Evolutionary conservation across 352 stramenopile genomes (phyloP), one percentile per base, ranked within the genome.

Genomic region (Saprolegnia parasitica): DNA sequence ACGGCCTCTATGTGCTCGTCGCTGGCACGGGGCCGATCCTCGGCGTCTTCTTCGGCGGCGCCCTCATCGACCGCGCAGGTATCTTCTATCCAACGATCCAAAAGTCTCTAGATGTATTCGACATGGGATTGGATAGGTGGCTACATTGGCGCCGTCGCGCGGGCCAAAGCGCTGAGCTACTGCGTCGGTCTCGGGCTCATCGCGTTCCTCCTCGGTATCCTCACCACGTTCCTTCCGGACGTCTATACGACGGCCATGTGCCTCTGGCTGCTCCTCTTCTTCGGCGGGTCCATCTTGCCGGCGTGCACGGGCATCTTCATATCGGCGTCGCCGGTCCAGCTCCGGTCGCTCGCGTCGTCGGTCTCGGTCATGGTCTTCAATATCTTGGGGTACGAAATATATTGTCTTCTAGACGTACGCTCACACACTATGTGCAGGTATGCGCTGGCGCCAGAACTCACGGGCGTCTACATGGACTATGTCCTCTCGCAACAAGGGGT

Each of bases 281-380:
- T 94, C 52, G 84, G 86, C 15, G 86, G 86, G 10, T 87, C 84
- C 4, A 90, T 92, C 64, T 62, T 94, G 6, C 86, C 86, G 32
- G 84, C 86, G 55, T 94, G 84, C 64, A 92, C 86, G 21, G 86
- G 84, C 29, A 94, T 94, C 73, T 92, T 92, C 67, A 91, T 94
- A 67, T 91, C 83, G 35, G 83, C 87, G 18, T 83, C 90, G n/a
- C 83, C 86, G 3, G 74, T 83, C 23, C 81, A 88, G 68, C 82
- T 91, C 40, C 83, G 84, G 16, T 83, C 86, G 26, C 75, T 94
- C 1, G 86, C 84, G 39, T 94, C 86, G 0, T 91, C 84, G 1
- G 81, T 94, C 54, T 89, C 81, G 1, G 83, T 91, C 39, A 94
- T 92, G 83, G 65, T 90, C 32, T 94, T 92, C 72, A 94, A 92